A percentile compares a stretch with the other conserved stretches of the same genome.
These are phyloP conservation scores for Scleroderma bovista DNA, from an alignment of 768 basidiomycete genomes.

Conservation along the genomic window DNA sequence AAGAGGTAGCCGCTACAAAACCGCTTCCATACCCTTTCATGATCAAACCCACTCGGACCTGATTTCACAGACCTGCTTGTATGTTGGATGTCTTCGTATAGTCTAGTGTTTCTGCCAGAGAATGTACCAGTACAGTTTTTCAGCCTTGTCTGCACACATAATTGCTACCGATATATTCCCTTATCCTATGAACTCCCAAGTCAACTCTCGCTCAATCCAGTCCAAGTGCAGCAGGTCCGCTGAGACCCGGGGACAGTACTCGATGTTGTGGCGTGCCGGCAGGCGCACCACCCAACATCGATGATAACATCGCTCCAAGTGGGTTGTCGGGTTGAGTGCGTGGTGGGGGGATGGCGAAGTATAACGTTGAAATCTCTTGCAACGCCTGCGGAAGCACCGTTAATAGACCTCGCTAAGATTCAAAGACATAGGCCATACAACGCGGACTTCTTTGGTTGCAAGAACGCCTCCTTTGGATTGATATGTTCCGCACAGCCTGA, in stretches of 20 bases:
- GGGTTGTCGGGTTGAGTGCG: conserved; percentile 69
- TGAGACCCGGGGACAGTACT: conserved; percentile 22
- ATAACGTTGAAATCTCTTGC: conserved; percentile 62
- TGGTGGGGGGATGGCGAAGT: conserved; percentile 85
- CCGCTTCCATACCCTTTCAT: not conserved
- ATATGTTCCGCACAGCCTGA: conserved; percentile 79
- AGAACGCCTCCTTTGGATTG: conserved; percentile 64
- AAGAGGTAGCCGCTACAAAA: conserved; percentile 32
- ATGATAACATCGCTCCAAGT: conserved; percentile 83
- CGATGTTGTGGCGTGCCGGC: conserved; percentile 25
- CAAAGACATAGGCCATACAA: conserved; percentile 38
- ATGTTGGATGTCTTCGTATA: not conserved
- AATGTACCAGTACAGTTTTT: too few relatives aligned
- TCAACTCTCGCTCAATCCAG: conserved; percentile 18
- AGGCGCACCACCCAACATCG: conserved; percentile 73
- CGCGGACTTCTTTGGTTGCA: conserved; percentile 54
- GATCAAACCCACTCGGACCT: too few relatives aligned
- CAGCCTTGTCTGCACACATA: not conserved
- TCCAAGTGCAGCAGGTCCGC: conserved; percentile 19
- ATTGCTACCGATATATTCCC: not conserved
- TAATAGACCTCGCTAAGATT: not conserved
- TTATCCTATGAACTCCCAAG: conserved; percentile 1
- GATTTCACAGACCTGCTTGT: not conserved
- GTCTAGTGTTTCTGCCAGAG: too few relatives aligned
- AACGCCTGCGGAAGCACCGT: conserved; percentile 43